Conservation (phyloP, 2,329 filamentous ascomycete species). For the Sclerotinia trifoliorum region DNA sequence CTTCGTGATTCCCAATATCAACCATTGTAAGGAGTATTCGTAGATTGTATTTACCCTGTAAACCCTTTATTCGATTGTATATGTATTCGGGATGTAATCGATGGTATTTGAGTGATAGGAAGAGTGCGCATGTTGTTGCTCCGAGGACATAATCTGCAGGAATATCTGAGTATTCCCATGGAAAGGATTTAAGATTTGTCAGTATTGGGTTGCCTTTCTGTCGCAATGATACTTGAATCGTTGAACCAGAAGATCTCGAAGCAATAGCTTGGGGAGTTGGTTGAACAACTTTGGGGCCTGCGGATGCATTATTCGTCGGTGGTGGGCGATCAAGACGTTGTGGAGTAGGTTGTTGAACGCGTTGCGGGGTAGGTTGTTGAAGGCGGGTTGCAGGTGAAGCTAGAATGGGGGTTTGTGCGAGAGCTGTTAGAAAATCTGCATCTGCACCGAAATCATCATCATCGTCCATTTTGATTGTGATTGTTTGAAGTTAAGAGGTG, state of each 20-base stretch:
- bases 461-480: constrained; percentile 42
- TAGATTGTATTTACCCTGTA: constrained; percentile 83
- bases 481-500: neutral
- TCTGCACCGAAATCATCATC: constrained; percentile 58
- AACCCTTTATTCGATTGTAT: constrained; percentile 82
- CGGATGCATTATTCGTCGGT: constrained; percentile 36
- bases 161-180: constrained; percentile 98
- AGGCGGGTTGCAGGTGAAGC: constrained; percentile 30
- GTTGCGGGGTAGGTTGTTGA: constrained; percentile 43
- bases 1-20: constrained; percentile 92
- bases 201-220: constrained; percentile 96
- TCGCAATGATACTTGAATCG: constrained; percentile 84
- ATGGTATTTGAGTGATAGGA: constrained; percentile 94
- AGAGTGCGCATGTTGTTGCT: constrained; percentile 82
- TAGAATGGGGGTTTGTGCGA: constrained; percentile 48
- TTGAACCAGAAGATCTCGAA: constrained; percentile 61
- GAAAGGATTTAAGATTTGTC: constrained; percentile 73
- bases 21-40: constrained; percentile 88
- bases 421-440: constrained; percentile 54
- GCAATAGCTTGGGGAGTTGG: constrained; percentile 85
- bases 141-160: constrained; percentile 90
- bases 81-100: constrained; percentile 97
- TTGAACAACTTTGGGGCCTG: constrained; percentile 66
- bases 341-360: constrained; percentile 49
- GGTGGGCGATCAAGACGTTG: constrained; percentile 55